Evolutionary conservation across 345 rosid species (phyloP), one percentile per base, ranked within the genome.

Genomic region (Arabis alpina): DNA sequence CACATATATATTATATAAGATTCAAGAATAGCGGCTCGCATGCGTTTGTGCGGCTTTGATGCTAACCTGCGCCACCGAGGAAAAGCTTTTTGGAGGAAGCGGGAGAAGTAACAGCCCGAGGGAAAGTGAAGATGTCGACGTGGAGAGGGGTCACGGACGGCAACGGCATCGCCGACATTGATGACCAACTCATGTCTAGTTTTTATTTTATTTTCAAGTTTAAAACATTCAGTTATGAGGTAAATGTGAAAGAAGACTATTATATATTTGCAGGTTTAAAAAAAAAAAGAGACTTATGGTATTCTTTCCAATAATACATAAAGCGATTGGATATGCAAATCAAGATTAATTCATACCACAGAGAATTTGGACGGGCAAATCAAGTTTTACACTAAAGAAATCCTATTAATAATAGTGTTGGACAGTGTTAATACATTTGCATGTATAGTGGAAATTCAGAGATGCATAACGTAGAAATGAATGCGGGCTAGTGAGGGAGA

Each of bases 21-120:
- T 19, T 19, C 2, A 15, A 47, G 11, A 30, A 47, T 48, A 6
- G 40, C 16, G 34, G 27, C 16, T 12, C 5, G 23, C 37, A 28
- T 59, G 12, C 59, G 41, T n/a, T 11, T 40, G 14, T 39, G 39
- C 10, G 24, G 23, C 16, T 32, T 25, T 14, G 49, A 41, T 42
- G 48, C 54, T 43, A 71, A 80, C 96, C 93, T 59, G 89, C 94
- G 57, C 95, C 95, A 40, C 79, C 91, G 72, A 88, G 97, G 86
- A 91, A 86, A 48, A 71, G 76, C 23, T 79, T 59, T 16, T 77
- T 80, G 43, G 74, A 23, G 42, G 91, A 84, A 41, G 83, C 88
- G 4, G 91, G 88, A 45, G 93, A 92, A 53, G 72, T 82, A 27
- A 79, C 79, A 47, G 77, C 32, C 15, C 87, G 77, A 28, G 85